Conservation (phyloP, 2,329 filamentous ascomycete species). For the Aspergillaceae sp. region DNA sequence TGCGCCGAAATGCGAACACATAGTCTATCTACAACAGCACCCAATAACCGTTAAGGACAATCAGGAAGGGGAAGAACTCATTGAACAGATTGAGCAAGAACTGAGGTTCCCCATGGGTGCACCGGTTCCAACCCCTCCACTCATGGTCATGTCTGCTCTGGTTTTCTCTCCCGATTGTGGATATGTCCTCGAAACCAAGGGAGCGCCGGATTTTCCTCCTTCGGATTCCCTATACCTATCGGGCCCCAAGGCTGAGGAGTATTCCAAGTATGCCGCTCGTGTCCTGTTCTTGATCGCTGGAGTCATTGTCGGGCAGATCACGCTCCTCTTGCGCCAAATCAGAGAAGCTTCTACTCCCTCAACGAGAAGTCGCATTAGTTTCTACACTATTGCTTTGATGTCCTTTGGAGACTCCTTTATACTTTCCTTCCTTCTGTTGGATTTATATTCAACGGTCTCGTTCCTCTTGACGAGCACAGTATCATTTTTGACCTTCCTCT, state of each 20-base stretch:
- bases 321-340: slow-evolving; percentile 53
- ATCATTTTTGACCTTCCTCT: slow-evolving; percentile 52
- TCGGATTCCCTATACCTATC: slow-evolving; percentile 45
- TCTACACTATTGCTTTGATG: slow-evolving; percentile 55
- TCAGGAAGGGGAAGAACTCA: slow-evolving; percentile 24
- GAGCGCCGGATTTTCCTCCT: slow-evolving; percentile 46
- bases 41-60: slow-evolving; percentile 26
- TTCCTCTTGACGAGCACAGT: slow-evolving; percentile 49
- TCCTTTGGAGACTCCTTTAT: slow-evolving; percentile 54
- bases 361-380: slow-evolving; percentile 55
- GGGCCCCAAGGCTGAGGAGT: slow-evolving; percentile 52
- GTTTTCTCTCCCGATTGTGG: slow-evolving; percentile 60
- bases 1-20: slow-evolving; percentile 74
- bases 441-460: slow-evolving; percentile 47
- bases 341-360: slow-evolving; percentile 58
- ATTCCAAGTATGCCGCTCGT: slow-evolving; percentile 43
- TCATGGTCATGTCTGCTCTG: slow-evolving; percentile 51
- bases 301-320: slow-evolving; percentile 45
- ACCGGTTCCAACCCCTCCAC: slow-evolving; percentile 43
- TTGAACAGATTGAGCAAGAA: slow-evolving; percentile 50
- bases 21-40: slow-evolving; percentile 69
- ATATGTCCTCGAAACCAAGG: slow-evolving; percentile 55
- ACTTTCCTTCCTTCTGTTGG: slow-evolving; percentile 47
- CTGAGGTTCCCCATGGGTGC: slow-evolving; percentile 52
- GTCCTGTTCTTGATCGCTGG: slow-evolving; percentile 46